Evolutionary conservation across 257 asterid species (phyloP).

Genomic region (Fraxinus cuspidata): DNA sequence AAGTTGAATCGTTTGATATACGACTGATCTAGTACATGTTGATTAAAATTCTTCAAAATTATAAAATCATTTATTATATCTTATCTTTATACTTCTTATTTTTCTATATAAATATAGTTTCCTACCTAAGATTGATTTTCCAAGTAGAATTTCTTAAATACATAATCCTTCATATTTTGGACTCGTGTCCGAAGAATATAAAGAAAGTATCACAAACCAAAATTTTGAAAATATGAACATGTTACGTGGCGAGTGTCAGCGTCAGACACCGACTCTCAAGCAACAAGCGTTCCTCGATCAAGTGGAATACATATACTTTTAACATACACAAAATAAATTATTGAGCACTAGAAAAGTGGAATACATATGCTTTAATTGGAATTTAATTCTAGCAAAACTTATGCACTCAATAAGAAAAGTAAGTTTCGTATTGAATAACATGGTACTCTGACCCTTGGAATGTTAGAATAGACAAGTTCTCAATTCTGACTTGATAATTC

Average conservation of each 20-base stretch:
- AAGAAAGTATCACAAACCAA: no score
- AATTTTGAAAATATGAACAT: no score
- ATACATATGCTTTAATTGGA: conserved; percentile 5
- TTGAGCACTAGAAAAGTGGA: background rate
- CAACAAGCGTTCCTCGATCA: no score
- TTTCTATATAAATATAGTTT: no score
- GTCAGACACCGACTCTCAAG: no score
- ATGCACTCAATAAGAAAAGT: no score
- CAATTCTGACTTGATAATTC: background rate
- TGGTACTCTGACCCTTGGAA: background rate
- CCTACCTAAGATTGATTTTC: background rate
- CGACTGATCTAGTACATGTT: background rate
- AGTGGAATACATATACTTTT: no score
- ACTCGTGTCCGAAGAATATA: background rate
- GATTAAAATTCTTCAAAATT: no score
- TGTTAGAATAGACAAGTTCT: background rate
- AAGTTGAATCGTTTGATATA: background rate
- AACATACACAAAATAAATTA: background rate
- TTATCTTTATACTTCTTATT: no score
- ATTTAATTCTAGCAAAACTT: conserved; percentile 18
- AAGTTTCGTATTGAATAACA: background rate
- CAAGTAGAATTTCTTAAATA: background rate
- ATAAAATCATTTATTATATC: no score
- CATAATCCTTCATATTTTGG: no score
- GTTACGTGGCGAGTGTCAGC: no score